Evolutionary conservation across 225 moss, liverwort and hornwort genomes (phyloP), one percentile per base, ranked within the genome.

Genomic region (Ulota crispa): DNA sequence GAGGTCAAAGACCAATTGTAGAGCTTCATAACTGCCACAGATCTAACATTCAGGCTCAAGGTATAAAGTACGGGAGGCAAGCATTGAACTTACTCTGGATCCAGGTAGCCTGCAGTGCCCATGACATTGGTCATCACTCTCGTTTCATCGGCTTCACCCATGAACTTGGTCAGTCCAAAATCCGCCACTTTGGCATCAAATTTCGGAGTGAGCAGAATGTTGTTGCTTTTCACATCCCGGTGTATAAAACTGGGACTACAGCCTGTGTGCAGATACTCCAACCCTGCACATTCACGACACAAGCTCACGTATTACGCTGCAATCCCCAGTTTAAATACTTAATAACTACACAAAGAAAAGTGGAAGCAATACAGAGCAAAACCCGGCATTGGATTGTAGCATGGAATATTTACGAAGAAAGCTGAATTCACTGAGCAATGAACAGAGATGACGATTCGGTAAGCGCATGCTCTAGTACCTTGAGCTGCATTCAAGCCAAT

Each of bases 21-120:
- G 50, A 50, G 50, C 7, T 20, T 7, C 3, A 13, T 2, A 28
- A 28, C 52, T 53, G 6, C 21, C 37, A 10, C 11, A 37, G 2
- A 37, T 19, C 23, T 23, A 28, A 26, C 0, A 26, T 0, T 16
- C 34, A n/a, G n/a, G 24, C 57, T 24, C n/a, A n/a, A 24, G n/a
- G 9, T n/a, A 24, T 4, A 11, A 59, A 56, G 57, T 24, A 59
- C 26, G 59, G 59, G 26, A 12, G 54, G 72, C 31, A 54, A 4
- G 6, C 0, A 34, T 32, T 16, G 72, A 12, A 28, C 55, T 60
- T 88, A 92, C 92, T 94, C 91, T 67, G 92, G 94, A 78, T 94
- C 94, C 8, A 94, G 83, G 81, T 93, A 94, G 73, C 94, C 94
- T 3, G 85, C 76, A 2, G 93, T 94, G 53, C 91, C 94, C 67